Conservation (phyloP, 257 asterid species). For the Nicotiana benthamiana region DNA sequence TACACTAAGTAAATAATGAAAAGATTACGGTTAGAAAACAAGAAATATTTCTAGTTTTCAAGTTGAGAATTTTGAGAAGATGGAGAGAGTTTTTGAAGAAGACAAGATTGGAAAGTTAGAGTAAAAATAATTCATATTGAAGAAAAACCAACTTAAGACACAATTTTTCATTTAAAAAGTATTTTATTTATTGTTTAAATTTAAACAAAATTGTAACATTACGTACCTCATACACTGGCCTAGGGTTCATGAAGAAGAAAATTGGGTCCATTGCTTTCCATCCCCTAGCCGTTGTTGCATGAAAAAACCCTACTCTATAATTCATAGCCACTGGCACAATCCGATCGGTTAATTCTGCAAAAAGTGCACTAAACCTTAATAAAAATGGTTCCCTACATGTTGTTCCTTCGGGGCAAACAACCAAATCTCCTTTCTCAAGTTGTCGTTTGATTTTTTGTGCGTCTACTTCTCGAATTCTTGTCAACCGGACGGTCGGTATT, state of each 20-base stretch:
- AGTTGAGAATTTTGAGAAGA: neutral
- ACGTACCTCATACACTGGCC: slow-evolving; percentile 60
- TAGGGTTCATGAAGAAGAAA: slow-evolving; percentile 87
- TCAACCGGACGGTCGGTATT: slow-evolving; percentile 76
- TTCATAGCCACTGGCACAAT: slow-evolving; percentile 90
- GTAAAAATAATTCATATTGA: neutral
- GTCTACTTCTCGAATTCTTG: slow-evolving; percentile 58
- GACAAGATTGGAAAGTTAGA: neutral
- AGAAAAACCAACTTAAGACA: neutral
- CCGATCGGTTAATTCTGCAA: slow-evolving; percentile 72
- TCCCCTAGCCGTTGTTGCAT: slow-evolving; percentile 86
- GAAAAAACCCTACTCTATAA: slow-evolving; percentile 69
- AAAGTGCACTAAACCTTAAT: slow-evolving; percentile 67
- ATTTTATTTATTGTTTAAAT: neutral
- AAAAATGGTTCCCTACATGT: slow-evolving; percentile 85
- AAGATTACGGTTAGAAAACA: neutral
- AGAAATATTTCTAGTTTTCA: neutral
- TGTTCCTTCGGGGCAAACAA: slow-evolving; percentile 80
- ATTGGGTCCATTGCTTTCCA: slow-evolving; percentile 84
- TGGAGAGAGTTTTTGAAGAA: neutral
- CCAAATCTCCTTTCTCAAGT: slow-evolving; percentile 62
- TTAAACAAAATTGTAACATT: neutral
- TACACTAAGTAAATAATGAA: neutral
- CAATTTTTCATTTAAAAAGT: neutral
- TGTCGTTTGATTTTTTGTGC: slow-evolving; percentile 46